Conservation (phyloP, 148 eudicot species). For the Rhododendron kiyosumense region DNA sequence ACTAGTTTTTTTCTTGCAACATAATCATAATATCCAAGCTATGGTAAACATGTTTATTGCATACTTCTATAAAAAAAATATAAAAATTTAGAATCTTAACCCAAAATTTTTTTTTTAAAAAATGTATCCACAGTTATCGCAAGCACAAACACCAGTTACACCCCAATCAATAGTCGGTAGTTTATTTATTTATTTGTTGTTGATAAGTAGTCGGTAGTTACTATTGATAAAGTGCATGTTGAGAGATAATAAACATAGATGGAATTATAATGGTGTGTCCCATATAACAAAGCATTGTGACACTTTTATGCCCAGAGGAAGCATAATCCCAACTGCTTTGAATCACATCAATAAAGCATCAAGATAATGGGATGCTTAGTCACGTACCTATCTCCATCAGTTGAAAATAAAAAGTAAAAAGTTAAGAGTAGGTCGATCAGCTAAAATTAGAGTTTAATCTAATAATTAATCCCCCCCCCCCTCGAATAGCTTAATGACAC, state of each 20-base stretch:
- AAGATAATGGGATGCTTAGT: conserved; percentile 5
- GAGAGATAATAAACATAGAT: not conserved
- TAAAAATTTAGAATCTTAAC: too few species aligned
- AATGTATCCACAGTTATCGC: too few species aligned
- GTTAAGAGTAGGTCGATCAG: not conserved
- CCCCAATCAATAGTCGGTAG: too few species aligned
- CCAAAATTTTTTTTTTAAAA: too few species aligned
- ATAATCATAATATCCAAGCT: too few species aligned
- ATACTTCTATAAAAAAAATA: too few species aligned
- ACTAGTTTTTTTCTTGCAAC: too few species aligned
- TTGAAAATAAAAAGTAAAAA: not conserved
- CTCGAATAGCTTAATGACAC: not conserved
- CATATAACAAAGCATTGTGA: not conserved
- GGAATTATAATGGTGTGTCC: not conserved
- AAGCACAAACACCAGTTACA: too few species aligned
- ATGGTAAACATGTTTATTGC: too few species aligned
- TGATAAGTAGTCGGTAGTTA: too few species aligned
- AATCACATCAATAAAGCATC: not conserved
- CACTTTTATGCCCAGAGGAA: not conserved
- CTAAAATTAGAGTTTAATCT: not conserved
- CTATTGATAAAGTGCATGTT: not conserved
- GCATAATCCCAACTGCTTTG: not conserved
- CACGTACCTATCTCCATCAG: not conserved
- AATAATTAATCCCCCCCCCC: not conserved
- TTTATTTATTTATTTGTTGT: too few species aligned